These are phyloP conservation scores for Blastocystis sp. DNA, from an alignment of 352 stramenopile genomes.

Conservation along the genomic window DNA sequence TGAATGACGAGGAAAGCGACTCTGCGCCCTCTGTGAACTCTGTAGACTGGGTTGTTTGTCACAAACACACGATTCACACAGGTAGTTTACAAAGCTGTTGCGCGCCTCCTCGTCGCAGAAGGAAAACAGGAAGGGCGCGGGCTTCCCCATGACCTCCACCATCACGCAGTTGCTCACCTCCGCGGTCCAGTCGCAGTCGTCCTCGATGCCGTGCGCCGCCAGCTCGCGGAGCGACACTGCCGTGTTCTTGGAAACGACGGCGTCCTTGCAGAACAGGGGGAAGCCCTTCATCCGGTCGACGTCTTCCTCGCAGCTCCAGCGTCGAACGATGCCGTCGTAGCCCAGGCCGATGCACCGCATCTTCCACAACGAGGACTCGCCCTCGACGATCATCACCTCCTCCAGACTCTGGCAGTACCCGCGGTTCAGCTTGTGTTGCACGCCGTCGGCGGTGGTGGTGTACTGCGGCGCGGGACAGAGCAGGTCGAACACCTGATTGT, in stretches of 20 bases:
- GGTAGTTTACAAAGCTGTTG: neutral
- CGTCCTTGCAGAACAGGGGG: neutral
- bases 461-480: conserved; percentile 1
- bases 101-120: neutral
- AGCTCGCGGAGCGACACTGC: neutral
- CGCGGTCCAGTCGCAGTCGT: neutral
- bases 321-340: conserved; percentile 6
- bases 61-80: neutral
- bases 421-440: conserved; percentile 10
- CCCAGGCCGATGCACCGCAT: neutral
- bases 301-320: conserved; percentile 6
- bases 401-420: neutral
- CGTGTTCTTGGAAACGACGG: neutral
- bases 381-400: conserved; percentile 7
- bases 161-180: neutral
- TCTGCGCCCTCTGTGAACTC: neutral
- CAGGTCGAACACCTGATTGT: conserved; percentile 33
- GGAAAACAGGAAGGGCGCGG: conserved; percentile 8
- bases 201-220: neutral
- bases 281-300: conserved; percentile 17
- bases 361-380: conserved; percentile 9
- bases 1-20: neutral
- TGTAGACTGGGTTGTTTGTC: neutral
- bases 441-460: neutral
- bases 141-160: neutral